Base-by-base conservation (phyloP, 148 eudicot species). In the Rheum nobile region DNA sequence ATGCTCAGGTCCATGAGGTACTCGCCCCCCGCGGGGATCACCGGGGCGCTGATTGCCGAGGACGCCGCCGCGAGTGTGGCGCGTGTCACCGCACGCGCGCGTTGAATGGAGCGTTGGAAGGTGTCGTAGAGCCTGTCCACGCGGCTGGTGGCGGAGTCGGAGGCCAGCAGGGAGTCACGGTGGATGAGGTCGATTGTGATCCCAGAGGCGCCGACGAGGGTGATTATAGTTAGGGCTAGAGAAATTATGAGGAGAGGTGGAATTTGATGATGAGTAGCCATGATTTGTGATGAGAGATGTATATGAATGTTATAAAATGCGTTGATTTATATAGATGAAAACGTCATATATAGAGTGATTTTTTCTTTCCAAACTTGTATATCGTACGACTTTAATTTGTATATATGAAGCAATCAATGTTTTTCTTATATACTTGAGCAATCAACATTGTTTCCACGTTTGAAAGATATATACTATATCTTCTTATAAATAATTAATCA, bases 1-100 rank as follows among this genome's bases (percentile, higher is more conserved):
- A 83, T 72, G 22, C 61, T 29, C 8, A 79, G 3, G 1, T 67
- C 72, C 83, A 85, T 75, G 0, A 83, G 71, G 50, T 85, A 85
- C 3, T 81, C 86, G 17, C 85, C 85, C 2, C 38, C 46, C 19
- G 19, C 65, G 0, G 83, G 48, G 8, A 63, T 67, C n/a, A 78
- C 16, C 0, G 47, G 26, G 16, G 84, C 29, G 1, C 68, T 14
- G 0, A 26, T 8, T 14, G n/a, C 5, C 12, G 59, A 31, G 13
- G 41, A 8, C 3, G 42, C 13, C 2, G 11, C 13, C 2, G 13
- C 57, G 21, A 17, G 38, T 1, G 77, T 6, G 39, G 65, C 48
- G 35, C 8, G 43, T 21, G 29, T 8, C 43, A 78, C 28, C 16
- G 24, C 47, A 17, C 72, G 63, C n/a, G 47, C 71, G 24, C 84